phyloP scores from a whole-genome alignment of 352 stramenopile species.

The Blastocystis sp. region DNA sequence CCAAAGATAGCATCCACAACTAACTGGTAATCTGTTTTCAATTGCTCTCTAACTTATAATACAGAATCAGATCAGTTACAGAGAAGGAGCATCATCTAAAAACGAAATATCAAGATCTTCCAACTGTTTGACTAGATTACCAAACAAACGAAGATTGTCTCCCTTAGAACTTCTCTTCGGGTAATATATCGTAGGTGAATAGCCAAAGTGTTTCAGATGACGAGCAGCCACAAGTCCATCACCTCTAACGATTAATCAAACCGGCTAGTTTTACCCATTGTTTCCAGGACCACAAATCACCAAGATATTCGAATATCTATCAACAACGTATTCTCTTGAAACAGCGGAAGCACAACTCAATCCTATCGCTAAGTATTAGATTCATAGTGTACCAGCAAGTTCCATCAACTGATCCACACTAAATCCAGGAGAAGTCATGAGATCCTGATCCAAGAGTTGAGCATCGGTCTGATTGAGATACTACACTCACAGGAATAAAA shows the following conservation, averaged over 20 bases:
- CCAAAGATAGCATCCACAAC: conserved; percentile 97
- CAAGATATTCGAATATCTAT: conserved; percentile 70
- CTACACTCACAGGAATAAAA: conserved; percentile 4
- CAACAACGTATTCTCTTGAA: conserved; percentile 70
- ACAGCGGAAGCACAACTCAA: conserved; percentile 70
- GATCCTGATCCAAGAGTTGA: conserved; percentile 74
- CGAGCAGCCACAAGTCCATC: conserved; percentile 93
- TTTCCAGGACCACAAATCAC: conserved; percentile 92
- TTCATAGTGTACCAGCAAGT: conserved; percentile 87
- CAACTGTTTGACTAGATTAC: conserved; percentile 69
- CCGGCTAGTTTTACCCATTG: conserved; percentile 75
- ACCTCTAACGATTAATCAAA: conserved; percentile 67
- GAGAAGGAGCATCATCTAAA: conserved; percentile 32
- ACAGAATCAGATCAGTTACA: background rate
- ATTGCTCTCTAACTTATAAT: conserved; percentile 64
- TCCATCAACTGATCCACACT: conserved; percentile 97
- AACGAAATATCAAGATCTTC: conserved; percentile 66
- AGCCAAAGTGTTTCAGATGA: conserved; percentile 93
- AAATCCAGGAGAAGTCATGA: conserved; percentile 81
- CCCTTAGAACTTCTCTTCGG: conserved; percentile 77
- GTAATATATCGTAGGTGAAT: conserved; percentile 84
- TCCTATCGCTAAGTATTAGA: conserved; percentile 67
- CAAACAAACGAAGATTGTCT: conserved; percentile 68
- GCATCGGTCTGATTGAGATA: conserved; percentile 65
- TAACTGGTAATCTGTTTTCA: conserved; percentile 75